Base-by-base conservation (phyloP, 2,329 filamentous ascomycete species). In the Ophiostoma perfectum region DNA sequence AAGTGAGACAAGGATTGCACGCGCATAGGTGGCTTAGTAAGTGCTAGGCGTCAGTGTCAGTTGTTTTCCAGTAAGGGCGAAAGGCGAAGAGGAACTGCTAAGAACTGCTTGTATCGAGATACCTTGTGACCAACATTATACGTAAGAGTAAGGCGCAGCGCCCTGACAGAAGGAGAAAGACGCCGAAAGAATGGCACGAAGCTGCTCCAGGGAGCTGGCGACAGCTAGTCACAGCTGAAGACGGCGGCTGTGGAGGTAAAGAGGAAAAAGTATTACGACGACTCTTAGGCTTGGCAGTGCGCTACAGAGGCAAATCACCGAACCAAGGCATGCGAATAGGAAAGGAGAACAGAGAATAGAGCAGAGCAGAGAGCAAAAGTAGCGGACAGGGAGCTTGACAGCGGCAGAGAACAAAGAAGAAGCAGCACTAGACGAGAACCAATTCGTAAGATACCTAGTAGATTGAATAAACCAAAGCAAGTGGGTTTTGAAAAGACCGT, bases 181-280 rank as follows among this genome's bases (percentile, higher is more conserved):
- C 38, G 55, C 55, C 55, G 27, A 7, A 60, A 60, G 55, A 60
- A 52, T 18, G 49, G 18, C 5, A 36, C 36, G 55, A 27, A 60
- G 55, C 55, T 27, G 55, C 55, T 60, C 36, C 55, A 38, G 27
- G 55, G 55, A 8, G 8, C 14, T 45, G 16, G 18, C 16, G 18
- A 6, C 5, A 18, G 8, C 16, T 27, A 18, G n/a, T 52, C 5
- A 27, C 52, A 58, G 52, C 52, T 58, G 52, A 58, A 58, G 18
- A 58, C 52, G 55, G 27, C 27, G 27, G 55, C 55, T 60, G 27
- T 60, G 52, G 18, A 38, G 27, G 27, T 27, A 27, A 49, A 58
- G 52, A 36, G 55, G 55, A 60, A 60, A 60, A 60, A 60, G 55
- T 60, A 14, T 60, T 60, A 60, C 27, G 55, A 60, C 55, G 55